phyloP scores from a whole-genome alignment of 345 rosid species.

The Barbarea vulgaris region DNA sequence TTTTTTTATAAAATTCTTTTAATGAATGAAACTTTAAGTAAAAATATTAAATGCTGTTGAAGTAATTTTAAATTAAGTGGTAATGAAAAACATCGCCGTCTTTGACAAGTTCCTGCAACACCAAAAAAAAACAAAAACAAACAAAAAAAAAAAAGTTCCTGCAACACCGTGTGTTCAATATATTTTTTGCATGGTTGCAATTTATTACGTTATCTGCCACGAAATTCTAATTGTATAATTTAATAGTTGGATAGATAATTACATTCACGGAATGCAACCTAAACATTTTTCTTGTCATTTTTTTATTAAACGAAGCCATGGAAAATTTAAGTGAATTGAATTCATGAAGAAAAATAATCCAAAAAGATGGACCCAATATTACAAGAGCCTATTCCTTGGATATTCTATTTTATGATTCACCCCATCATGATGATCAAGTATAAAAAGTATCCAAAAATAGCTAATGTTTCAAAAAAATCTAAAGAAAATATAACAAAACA shows the following conservation, averaged over 20 bases:
- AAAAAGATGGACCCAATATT: not conserved
- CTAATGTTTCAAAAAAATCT: slow-evolving; percentile 13
- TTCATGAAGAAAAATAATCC: not conserved
- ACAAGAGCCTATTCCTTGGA: not conserved
- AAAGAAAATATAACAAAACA: slow-evolving; percentile 15
- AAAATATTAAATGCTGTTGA: too few species aligned
- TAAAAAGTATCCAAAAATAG: slow-evolving; percentile 3
- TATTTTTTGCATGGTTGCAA: too few species aligned
- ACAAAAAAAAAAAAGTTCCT: too few species aligned
- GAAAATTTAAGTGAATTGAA: not conserved
- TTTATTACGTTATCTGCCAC: too few species aligned
- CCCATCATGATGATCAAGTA: slow-evolving; percentile 1
- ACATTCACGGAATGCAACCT: not conserved
- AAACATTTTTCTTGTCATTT: not conserved
- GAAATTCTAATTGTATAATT: too few species aligned
- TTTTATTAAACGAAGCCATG: not conserved
- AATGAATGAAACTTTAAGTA: too few species aligned
- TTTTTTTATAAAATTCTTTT: too few species aligned
- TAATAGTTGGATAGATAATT: not conserved
- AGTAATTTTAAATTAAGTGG: too few species aligned
- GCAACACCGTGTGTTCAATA: too few species aligned
- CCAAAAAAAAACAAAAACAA: too few species aligned
- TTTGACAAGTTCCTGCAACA: too few species aligned
- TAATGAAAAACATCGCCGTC: too few species aligned
- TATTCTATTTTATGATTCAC: not conserved